These are phyloP conservation scores for Alternaria sp. DNA, from an alignment of 2,329 filamentous ascomycete genomes.

Conservation along the genomic window DNA sequence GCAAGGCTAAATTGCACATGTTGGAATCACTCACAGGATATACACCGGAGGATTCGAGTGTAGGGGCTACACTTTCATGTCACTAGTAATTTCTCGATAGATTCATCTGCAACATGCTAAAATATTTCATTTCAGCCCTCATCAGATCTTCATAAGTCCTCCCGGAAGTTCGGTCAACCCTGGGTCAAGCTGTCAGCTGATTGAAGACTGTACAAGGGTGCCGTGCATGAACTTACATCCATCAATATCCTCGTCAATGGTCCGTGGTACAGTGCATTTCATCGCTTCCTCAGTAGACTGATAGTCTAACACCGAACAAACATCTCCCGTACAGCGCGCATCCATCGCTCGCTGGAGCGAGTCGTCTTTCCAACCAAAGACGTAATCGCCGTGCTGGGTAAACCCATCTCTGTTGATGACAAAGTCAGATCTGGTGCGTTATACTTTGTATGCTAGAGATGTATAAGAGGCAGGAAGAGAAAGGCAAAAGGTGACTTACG, in stretches of 20 bases:
- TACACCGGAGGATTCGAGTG: not conserved
- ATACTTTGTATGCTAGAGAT: not conserved
- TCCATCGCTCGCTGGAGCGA: conserved; percentile 42
- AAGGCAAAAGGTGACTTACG: conserved; percentile 20
- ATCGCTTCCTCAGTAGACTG: conserved; percentile 36
- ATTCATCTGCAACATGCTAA: not conserved
- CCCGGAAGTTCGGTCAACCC: conserved; percentile 2
- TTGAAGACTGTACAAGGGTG: not conserved
- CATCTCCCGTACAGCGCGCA: conserved; percentile 34
- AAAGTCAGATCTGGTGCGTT: not conserved
- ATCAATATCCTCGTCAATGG: conserved; percentile 37
- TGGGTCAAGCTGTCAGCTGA: not conserved
- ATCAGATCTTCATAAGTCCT: not conserved
- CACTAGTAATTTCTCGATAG: not conserved
- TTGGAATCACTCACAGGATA: not conserved
- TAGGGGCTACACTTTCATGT: not conserved
- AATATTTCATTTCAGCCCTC: not conserved
- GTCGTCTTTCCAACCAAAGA: conserved; percentile 45
- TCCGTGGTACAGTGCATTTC: conserved; percentile 33
- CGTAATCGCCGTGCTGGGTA: conserved; percentile 41
- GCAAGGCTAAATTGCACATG: not conserved
- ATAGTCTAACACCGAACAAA: conserved; percentile 29
- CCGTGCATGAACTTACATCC: conserved; percentile 32
- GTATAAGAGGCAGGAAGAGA: not conserved
- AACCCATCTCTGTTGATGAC: conserved; percentile 27